These are phyloP conservation scores for Penicillium herquei DNA, from an alignment of 495 filamentous ascomycete genomes.

Conservation along the genomic window DNA sequence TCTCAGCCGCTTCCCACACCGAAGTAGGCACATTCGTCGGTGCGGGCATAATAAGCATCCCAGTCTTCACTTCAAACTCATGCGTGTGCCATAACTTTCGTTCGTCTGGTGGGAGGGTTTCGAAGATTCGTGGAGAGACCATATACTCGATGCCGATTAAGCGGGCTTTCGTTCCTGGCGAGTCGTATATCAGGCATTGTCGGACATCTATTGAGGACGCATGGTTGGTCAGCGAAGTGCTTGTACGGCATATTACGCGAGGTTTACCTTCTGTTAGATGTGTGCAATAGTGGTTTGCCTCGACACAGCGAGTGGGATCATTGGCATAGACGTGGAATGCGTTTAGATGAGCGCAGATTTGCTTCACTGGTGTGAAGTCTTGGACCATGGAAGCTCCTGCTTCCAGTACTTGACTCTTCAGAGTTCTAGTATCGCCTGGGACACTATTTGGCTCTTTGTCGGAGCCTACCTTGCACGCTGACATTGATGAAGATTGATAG, in stretches of 20 bases:
- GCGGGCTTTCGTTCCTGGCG: slow-evolving; percentile 58
- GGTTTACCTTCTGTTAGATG: slow-evolving; percentile 65
- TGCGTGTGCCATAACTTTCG: slow-evolving; percentile 76
- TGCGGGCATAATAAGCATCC: slow-evolving; percentile 82
- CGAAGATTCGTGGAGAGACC: slow-evolving; percentile 71
- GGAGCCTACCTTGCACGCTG: neutral
- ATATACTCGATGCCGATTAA: slow-evolving; percentile 92
- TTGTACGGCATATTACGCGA: too few species aligned
- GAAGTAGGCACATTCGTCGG: slow-evolving; percentile 52
- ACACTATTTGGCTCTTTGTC: slow-evolving; percentile 30
- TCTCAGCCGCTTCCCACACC: slow-evolving; percentile 75
- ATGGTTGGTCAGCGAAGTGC: neutral
- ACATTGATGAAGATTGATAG: neutral
- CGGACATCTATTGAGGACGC: slow-evolving; percentile 50
- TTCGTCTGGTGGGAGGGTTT: slow-evolving; percentile 62
- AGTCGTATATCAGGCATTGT: slow-evolving; percentile 67
- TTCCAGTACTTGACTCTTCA: slow-evolving; percentile 62
- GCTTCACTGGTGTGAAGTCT: slow-evolving; percentile 70
- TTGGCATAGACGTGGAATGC: slow-evolving; percentile 80
- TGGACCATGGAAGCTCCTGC: slow-evolving; percentile 61
- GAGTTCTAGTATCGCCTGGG: slow-evolving; percentile 38
- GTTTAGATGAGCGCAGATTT: slow-evolving; percentile 58
- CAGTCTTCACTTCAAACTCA: slow-evolving; percentile 83
- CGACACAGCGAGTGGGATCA: slow-evolving; percentile 65
- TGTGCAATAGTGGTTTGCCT: slow-evolving; percentile 83